Base-by-base conservation (phyloP, 2,329 filamentous ascomycete species). In the Sporothrix variecibatus region DNA sequence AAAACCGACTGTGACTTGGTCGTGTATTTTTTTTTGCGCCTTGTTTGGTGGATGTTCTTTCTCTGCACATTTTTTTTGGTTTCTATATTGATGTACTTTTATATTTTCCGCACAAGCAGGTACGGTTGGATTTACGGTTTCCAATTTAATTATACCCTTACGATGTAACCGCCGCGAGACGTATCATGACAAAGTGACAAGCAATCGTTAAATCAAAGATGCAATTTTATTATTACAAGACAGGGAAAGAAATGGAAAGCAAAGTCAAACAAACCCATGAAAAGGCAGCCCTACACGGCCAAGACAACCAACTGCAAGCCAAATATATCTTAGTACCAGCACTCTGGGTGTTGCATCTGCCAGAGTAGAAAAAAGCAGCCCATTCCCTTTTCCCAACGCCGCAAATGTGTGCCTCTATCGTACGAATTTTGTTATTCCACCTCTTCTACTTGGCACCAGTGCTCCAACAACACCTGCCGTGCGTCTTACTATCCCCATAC, bases 321-420 rank as follows among this genome's bases (percentile, higher is more conserved):
- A n/a, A 20, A 49, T n/a, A 20, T 62, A 12, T 34, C n/a, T 9
- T 34, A 9, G 26, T 38, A 38, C 9, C 56, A 17, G 31, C n/a
- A 31, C 60, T n/a, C 38, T 34, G 20, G 28, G 58, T 38, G 20
- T 15, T 43, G 11, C 60, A 15, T 28, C 23, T 43, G 62, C 40
- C 38, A 46, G 23, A 40, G 12, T 8, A 23, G 12, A 67, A 15
- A 46, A 46, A 43, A 31, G 28, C 20, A 38, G n/a, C 38, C 23
- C 23, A 12, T 46, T 43, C 23, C 62, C 62, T 28, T 65, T 65
- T 67, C 62, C 62, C 38, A 67, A 67, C 62, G 62, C 38, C 62
- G 23, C n/a, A 67, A 65, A 31, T 64, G 62, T 20, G n/a, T 46
- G 43, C 15, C 43, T 49, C 43, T 49, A 34, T 34, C 34, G 34